A percentile compares a stretch with the other conserved stretches of the same genome.
Evolutionary conservation across 768 basidiomycete species (phyloP).

Genomic region (Infundibulicybe gibba): DNA sequence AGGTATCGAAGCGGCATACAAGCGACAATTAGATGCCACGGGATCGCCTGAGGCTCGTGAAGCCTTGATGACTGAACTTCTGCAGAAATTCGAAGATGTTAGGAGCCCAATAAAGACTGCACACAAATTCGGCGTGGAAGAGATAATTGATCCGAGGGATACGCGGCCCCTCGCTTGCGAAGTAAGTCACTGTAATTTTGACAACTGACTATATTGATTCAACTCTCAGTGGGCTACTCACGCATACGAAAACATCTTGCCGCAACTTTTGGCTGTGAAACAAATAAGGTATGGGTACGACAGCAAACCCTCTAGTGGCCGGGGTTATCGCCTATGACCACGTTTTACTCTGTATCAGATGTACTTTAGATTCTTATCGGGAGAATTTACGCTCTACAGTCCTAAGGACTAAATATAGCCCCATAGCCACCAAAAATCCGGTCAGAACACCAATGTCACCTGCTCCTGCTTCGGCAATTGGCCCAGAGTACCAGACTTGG

Average conservation of each 20-base stretch:
- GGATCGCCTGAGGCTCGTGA: slow-evolving; percentile 26
- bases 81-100: slow-evolving; percentile 32
- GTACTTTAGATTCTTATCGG: not conserved
- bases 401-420: slow-evolving; percentile 49
- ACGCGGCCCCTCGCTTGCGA: slow-evolving; percentile 32
- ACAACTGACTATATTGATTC: not conserved
- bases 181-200: slow-evolving; percentile 16
- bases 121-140: slow-evolving; percentile 35
- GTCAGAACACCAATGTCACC: slow-evolving; percentile 75
- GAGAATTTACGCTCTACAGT: slow-evolving; percentile 24
- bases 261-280: slow-evolving; percentile 25
- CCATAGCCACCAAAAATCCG: slow-evolving; percentile 43
- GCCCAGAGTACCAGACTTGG: slow-evolving; percentile 70
- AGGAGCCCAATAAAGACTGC: no score
- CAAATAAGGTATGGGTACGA: slow-evolving; percentile 24
- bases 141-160: slow-evolving; percentile 37
- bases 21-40: slow-evolving; percentile 29
- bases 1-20: slow-evolving; percentile 38
- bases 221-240: slow-evolving; percentile 29
- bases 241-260: slow-evolving; percentile 27
- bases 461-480: slow-evolving; percentile 51
- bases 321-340: slow-evolving; percentile 16
- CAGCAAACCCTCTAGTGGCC: slow-evolving; percentile 24
- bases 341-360: not conserved
- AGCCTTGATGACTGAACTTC: slow-evolving; percentile 27